A percentile compares a stretch with the other conserved stretches of the same genome.
Evolutionary conservation across 2,329 filamentous ascomycete species (phyloP).

Genomic region (Pyrenophora seminiperda): DNA sequence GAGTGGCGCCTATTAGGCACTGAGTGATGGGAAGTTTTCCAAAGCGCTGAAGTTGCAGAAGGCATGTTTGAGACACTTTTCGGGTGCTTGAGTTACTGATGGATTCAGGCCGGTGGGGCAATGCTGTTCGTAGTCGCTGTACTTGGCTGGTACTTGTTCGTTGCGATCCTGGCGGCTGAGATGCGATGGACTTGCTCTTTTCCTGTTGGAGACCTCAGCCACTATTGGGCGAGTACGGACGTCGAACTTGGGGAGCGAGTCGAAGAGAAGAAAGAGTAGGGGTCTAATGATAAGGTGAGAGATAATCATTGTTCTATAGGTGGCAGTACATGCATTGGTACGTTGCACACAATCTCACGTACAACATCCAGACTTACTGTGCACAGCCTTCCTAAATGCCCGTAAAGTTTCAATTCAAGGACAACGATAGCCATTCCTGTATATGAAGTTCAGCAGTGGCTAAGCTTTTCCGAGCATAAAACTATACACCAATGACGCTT

Average conservation of each 20-base stretch:
- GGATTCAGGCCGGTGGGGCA: conserved; percentile 42
- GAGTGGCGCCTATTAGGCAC: conserved; percentile 57
- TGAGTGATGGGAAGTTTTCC: conserved; percentile 52
- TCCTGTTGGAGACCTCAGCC: conserved; percentile 59
- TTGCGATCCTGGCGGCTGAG: conserved; percentile 60
- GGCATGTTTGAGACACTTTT: conserved; percentile 36
- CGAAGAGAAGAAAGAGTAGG: conserved; percentile 36
- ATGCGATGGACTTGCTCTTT: conserved; percentile 57
- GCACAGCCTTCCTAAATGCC: no score
- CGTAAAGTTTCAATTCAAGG: neutral
- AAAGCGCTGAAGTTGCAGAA: conserved; percentile 54
- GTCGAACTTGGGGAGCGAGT: conserved; percentile 34
- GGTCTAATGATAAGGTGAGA: no score
- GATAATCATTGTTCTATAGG: no score
- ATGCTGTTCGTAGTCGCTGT: conserved; percentile 54
- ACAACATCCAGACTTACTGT: no score
- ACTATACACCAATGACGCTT: conserved; percentile 15
- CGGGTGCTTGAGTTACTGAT: conserved; percentile 1
- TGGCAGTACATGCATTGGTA: neutral
- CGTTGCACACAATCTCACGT: no score
- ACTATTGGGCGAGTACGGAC: conserved; percentile 52
- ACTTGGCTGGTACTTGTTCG: conserved; percentile 60
- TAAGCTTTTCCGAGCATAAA: conserved; percentile 29
- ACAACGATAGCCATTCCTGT: conserved; percentile 11
- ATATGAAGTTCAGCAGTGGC: conserved; percentile 6